These are phyloP conservation scores for Micractinium conductrix DNA, from an alignment of 139 green algal genomes.

Conservation along the genomic window DNA sequence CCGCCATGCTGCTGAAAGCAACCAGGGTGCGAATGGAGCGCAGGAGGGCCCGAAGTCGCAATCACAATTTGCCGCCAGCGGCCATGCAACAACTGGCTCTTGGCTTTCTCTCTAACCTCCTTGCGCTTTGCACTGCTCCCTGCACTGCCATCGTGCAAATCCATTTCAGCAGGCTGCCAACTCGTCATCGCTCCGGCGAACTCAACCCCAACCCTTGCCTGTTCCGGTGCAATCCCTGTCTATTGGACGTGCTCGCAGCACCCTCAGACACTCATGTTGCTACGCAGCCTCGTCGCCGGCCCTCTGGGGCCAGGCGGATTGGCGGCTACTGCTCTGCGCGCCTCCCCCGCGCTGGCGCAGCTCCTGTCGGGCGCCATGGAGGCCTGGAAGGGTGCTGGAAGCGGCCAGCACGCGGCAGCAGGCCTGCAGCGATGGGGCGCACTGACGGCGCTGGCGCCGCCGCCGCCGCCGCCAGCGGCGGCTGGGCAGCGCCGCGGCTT, in stretches of 20 bases:
- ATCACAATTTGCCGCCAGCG: too few species aligned
- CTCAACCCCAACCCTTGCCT: background rate
- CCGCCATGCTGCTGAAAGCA: background rate
- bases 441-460: background rate
- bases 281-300: too few species aligned
- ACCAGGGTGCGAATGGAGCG: background rate
- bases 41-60: background rate
- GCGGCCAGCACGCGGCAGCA: background rate
- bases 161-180: too few species aligned
- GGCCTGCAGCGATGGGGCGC: background rate
- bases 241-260: too few species aligned
- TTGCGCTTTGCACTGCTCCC: too few species aligned
- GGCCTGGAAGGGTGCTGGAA: background rate
- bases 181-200: too few species aligned
- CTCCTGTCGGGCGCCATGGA: background rate
- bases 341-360: background rate
- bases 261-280: too few species aligned
- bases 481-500: background rate
- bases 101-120: too few species aligned
- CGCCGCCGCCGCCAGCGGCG: background rate
- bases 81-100: too few species aligned
- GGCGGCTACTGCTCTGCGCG: background rate
- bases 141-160: too few species aligned
- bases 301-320: too few species aligned
- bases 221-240: too few species aligned